Base-by-base conservation (phyloP, 768 basidiomycete genomes). In the Rhizopogon vulgaris region DNA sequence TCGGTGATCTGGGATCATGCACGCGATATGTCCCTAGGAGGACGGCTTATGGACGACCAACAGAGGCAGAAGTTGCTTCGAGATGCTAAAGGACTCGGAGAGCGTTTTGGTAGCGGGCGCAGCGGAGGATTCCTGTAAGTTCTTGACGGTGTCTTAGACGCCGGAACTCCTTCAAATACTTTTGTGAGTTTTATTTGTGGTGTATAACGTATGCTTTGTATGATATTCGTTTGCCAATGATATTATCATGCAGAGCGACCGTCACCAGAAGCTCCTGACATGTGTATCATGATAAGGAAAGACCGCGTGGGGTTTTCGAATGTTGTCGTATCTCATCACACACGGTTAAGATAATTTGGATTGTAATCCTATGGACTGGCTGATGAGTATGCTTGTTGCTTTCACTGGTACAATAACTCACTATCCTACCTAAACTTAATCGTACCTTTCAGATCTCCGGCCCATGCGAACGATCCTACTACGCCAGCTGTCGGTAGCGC, bases 1-100 rank as follows among this genome's bases (percentile, higher is more conserved):
- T 71, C 80, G 0, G 84, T 63, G 0, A 90, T 97, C 25, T 98
- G 95, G 95, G 95, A 99, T 59, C 92, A 90, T 61, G 73, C 82
- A 34, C 76, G 93, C 27, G 92, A 95, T 67, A 96, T 99, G 94
- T 79, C 78, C 2, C 60, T 95, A 3, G 84, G 85, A 1, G 94
- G 95, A 12, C 73, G 90, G 46, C 73, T 96, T 28, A 88, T 99
- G 90, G 93, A 91, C 61, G 94, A 96, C 54, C 77, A 74, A 41
- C 84, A 89, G 63, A 77, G 95, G 55, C 76, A 79, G 50, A 83
- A 83, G 62, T 75, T 91, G 66, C 75, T 98, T 61, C 79, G 76
- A 52, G 94, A 97, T 57, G 86, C 93, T 10, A 83, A 80, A 55
- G 83, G 84, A 6, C 73, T 97, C 14, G 84, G 87, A 30, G 90